Base-by-base conservation (phyloP, 345 rosid species). In the Eucalyptus sideroxylon region DNA sequence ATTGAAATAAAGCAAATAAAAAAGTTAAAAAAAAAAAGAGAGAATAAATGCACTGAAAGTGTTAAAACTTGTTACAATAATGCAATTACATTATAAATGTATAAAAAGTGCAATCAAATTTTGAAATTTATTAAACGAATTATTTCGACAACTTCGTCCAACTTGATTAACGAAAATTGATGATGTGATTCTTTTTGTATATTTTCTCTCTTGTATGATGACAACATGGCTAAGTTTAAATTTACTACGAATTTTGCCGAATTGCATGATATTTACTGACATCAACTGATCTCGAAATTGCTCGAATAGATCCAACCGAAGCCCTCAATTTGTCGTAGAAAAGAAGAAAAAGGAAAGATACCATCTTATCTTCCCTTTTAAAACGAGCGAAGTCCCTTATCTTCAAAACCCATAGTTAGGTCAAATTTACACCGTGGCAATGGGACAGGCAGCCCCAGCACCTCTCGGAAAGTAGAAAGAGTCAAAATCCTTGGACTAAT, bases 381-480 rank as follows among this genome's bases (percentile, higher is more conserved):
- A n/a, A 72, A 49, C 8, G 86, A 77, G 72, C 2, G 30, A 59
- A 56, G 30, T 34, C 23, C 42, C 89, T 88, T 88, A 69, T 50
- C 86, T 81, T 42, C 59, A 13, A 23, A 23, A 56, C 45, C 53
- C 59, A 56, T 67, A 11, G 27, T 65, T 3, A 67, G 83, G 89
- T 72, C 80, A 30, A 51, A 81, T 45, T 88, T 53, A 82, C 89
- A 82, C 72, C 16, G 27, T 80, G 87, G 87, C 72, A 30, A 50
- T 53, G 89, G 89, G 89, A 37, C 89, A 51, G 86, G 42, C 86
- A 23, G 44, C 89, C 82, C 77, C 86, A 16, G 12, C 65, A 53
- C 45, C 59, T 51, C 51, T 11, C 67, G 88, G 88, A n/a, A 34
- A 86, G 1, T 31, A 50, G 67, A 53, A 31, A 50, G 88, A 86